Evolutionary conservation across 148 eudicot genomes (phyloP).

Genomic region (Diospyros lotus): DNA sequence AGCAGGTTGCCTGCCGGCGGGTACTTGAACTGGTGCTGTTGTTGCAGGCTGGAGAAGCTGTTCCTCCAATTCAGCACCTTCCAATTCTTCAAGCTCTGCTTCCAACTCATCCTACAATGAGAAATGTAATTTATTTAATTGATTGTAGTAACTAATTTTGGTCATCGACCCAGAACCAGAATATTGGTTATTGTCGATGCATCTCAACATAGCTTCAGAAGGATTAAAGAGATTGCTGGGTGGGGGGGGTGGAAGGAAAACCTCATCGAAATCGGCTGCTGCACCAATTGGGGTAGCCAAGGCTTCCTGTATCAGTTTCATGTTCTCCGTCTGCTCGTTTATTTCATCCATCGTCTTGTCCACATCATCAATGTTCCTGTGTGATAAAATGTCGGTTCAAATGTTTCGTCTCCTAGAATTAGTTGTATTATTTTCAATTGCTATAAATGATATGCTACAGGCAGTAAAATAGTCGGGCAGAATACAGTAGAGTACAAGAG

Average conservation of each 20-base stretch:
- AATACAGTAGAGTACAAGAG: too few species aligned
- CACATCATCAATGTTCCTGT: slow-evolving; percentile 51
- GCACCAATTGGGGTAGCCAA: slow-evolving; percentile 49
- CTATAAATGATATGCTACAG: too few species aligned
- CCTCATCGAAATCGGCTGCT: slow-evolving; percentile 59
- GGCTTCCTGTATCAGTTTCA: slow-evolving; percentile 58
- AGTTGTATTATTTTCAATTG: too few species aligned
- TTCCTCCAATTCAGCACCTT: slow-evolving; percentile 46
- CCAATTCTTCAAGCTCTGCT: slow-evolving; percentile 63
- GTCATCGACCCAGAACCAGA: background rate
- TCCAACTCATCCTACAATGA: slow-evolving; percentile 54
- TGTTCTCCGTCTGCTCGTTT: slow-evolving; percentile 54
- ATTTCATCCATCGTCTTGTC: slow-evolving; percentile 67
- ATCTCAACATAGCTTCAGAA: slow-evolving; percentile 2
- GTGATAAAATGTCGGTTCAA: slow-evolving; percentile 4
- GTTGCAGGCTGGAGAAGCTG: slow-evolving; percentile 53
- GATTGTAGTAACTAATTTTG: background rate
- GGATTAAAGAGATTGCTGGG: background rate
- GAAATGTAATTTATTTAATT: background rate
- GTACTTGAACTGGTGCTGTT: slow-evolving; percentile 34
- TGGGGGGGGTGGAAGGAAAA: slow-evolving; percentile 1
- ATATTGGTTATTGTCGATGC: background rate
- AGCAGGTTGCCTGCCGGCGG: slow-evolving; percentile 37
- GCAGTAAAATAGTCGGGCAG: too few species aligned
- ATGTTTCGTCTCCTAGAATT: background rate